Conservation (phyloP, 768 basidiomycete species). For the Trametes cubensis region DNA sequence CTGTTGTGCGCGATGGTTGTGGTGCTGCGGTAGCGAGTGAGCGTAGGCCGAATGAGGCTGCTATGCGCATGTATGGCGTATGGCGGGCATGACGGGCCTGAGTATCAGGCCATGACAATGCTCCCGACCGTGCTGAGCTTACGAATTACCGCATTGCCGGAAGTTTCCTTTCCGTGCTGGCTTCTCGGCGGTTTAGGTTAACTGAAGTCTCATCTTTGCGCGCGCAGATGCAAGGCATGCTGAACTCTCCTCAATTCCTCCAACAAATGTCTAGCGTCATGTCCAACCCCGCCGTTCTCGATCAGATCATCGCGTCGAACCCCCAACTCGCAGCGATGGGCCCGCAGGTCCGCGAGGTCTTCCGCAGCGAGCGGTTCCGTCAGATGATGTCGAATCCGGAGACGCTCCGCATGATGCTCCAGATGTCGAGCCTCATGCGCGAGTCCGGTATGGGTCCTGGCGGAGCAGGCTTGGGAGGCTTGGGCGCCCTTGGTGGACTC, state of each 20-base stretch:
- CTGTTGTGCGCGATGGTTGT: background rate
- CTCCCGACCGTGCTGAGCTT: too few relatives aligned
- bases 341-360: constrained; percentile 77
- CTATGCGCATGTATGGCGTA: background rate
- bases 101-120: too few relatives aligned
- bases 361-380: constrained; percentile 75
- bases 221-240: constrained; percentile 75
- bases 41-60: background rate
- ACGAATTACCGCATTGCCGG: too few relatives aligned
- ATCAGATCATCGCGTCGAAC: constrained; percentile 81
- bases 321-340: constrained; percentile 77
- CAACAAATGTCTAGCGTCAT: constrained; percentile 87
- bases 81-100: background rate
- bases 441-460: constrained; percentile 39
- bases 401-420: constrained; percentile 71
- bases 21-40: background rate
- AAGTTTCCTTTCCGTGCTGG: too few relatives aligned
- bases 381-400: constrained; percentile 86
- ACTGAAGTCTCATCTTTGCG: background rate
- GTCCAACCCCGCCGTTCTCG: constrained; percentile 86
- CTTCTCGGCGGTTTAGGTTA: background rate
- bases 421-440: constrained; percentile 64
- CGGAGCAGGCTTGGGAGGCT: constrained; percentile 25
- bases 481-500: constrained; percentile 29
- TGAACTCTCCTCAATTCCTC: constrained; percentile 82